These are phyloP conservation scores for Vaccinium darrowii DNA, from an alignment of 148 eudicot species.

Conservation along the genomic window DNA sequence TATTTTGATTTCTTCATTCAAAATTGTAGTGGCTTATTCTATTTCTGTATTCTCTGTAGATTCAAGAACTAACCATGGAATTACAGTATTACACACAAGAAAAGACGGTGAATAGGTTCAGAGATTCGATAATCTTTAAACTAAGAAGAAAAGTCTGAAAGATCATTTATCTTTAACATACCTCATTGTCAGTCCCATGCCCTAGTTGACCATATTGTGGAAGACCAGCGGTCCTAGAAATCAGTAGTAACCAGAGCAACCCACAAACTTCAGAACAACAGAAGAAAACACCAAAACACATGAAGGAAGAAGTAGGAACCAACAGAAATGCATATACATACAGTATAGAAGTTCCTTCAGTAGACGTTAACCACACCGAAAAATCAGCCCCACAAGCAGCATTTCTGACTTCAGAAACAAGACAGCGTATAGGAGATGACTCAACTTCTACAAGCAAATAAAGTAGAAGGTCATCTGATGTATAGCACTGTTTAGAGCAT, in stretches of 20 bases:
- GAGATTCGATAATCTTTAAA: not conserved
- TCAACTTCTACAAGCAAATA: conserved; percentile 63
- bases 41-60: not conserved
- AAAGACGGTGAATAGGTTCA: not conserved
- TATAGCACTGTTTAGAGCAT: not conserved
- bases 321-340: conserved; percentile 45
- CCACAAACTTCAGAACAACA: not conserved
- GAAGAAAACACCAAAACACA: not conserved
- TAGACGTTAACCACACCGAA: conserved; percentile 67
- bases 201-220: conserved; percentile 99
- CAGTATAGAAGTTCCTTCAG: conserved; percentile 83
- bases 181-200: conserved; percentile 98
- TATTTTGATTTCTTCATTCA: not conserved
- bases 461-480: conserved; percentile 6
- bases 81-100: not conserved
- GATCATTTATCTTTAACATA: conserved; percentile 13
- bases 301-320: conserved; percentile 10
- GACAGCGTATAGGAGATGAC: conserved; percentile 78
- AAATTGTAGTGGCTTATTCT: not conserved
- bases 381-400: conserved; percentile 8
- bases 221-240: conserved; percentile 87
- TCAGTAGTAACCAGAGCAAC: not conserved
- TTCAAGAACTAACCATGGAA: not conserved
- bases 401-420: conserved; percentile 60
- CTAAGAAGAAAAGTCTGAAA: not conserved